A percentile compares a stretch with the other conserved stretches of the same genome.
These are phyloP conservation scores for Cercospora zeae-maydis DNA, from an alignment of 2,329 filamentous ascomycete genomes.

Conservation along the genomic window DNA sequence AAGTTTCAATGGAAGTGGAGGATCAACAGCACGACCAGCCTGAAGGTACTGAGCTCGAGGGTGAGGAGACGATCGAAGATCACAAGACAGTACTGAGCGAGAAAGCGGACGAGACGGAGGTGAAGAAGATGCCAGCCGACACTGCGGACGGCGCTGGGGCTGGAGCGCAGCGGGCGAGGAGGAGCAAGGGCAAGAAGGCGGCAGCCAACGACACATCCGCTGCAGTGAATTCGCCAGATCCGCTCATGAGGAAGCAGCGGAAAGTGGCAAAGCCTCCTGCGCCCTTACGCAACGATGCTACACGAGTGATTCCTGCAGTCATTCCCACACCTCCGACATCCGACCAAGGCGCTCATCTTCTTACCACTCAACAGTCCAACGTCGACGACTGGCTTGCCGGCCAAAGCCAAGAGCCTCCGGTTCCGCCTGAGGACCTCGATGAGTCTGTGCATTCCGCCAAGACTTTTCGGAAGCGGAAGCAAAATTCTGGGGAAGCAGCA, in stretches of 20 bases:
- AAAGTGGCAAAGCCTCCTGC: not conserved
- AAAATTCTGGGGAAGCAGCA: constrained; percentile 19
- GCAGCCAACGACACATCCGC: not conserved
- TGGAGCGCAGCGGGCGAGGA: not conserved
- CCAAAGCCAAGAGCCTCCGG: constrained; percentile 11
- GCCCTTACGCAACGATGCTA: not conserved
- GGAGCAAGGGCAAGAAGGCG: not conserved
- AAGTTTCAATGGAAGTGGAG: not conserved
- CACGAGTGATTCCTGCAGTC: not conserved
- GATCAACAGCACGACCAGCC: not conserved
- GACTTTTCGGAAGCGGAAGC: constrained; percentile 17
- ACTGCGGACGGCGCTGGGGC: not conserved
- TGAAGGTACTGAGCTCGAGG: not conserved
- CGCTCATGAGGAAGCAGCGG: not conserved
- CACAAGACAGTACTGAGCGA: not conserved
- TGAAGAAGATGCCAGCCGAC: not conserved
- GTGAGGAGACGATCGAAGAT: not conserved
- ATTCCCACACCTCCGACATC: constrained; percentile 12
- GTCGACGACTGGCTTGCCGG: constrained; percentile 13
- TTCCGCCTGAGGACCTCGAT: constrained; percentile 10
- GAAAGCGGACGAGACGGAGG: not conserved
- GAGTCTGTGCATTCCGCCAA: not conserved
- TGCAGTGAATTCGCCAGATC: not conserved
- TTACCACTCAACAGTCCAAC: not conserved
- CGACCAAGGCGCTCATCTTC: not conserved